phyloP scores from a whole-genome alignment of 139 green algal genomes.

The Closterium sp. region DNA sequence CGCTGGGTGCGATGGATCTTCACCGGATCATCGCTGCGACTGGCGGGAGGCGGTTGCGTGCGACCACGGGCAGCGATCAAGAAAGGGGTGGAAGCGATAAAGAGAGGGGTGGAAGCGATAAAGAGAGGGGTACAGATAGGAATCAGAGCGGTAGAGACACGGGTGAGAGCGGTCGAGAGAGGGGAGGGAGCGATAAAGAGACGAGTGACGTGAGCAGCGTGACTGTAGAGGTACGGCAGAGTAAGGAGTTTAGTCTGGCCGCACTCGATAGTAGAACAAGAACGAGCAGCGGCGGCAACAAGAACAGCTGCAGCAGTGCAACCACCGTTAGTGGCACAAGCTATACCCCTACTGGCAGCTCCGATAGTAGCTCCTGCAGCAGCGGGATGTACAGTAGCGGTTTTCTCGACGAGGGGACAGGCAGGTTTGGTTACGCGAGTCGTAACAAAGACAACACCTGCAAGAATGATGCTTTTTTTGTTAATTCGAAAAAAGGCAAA shows the following conservation, averaged over 20 bases:
- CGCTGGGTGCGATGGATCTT: neutral
- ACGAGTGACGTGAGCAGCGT: neutral
- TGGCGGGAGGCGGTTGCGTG: neutral
- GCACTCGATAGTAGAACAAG: too few relatives aligned
- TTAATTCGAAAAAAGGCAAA: neutral
- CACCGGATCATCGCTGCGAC: neutral
- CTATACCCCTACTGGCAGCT: neutral
- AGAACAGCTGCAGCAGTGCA: neutral
- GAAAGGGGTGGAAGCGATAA: neutral
- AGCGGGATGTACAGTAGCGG: neutral
- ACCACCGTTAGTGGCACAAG: neutral
- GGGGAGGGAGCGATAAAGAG: neutral
- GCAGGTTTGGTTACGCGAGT: neutral
- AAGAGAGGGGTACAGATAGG: neutral
- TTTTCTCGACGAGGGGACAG: neutral
- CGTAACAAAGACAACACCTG: neutral
- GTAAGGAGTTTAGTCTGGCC: neutral
- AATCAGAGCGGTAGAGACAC: neutral
- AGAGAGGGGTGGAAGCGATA: neutral
- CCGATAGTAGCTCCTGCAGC: neutral
- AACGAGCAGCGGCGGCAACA: neutral
- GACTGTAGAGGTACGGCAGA: neutral
- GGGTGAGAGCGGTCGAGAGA: neutral
- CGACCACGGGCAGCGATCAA: neutral
- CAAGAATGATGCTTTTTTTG: neutral